A percentile compares a stretch with the other conserved stretches of the same genome.
phyloP scores from a whole-genome alignment of 495 filamentous ascomycete species.

The Pseudomonodictys pantanalensis region DNA sequence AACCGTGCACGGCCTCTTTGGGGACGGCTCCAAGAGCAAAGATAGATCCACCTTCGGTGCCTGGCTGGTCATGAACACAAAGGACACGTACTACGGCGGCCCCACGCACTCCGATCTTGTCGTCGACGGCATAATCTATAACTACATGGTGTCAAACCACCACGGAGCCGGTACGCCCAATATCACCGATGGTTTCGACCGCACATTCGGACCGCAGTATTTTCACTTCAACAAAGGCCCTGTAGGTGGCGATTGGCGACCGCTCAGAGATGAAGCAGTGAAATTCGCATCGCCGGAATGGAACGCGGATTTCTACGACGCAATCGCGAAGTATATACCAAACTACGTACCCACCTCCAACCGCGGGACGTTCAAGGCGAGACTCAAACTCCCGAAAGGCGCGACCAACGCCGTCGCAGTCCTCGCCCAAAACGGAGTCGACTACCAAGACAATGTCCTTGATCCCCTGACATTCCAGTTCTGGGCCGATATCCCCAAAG shows the following conservation, averaged over 20 bases:
- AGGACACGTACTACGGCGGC: slow-evolving; percentile 59
- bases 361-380: slow-evolving; percentile 46
- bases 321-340: slow-evolving; percentile 53
- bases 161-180: slow-evolving; percentile 57
- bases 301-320: slow-evolving; percentile 56
- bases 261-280: slow-evolving; percentile 50
- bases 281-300: slow-evolving; percentile 48
- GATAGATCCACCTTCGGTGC: slow-evolving; percentile 52
- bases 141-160: slow-evolving; percentile 54
- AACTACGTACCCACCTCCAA: slow-evolving; percentile 50
- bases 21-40: slow-evolving; percentile 50
- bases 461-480: slow-evolving; percentile 49
- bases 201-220: slow-evolving; percentile 54
- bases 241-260: slow-evolving; percentile 42
- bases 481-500: slow-evolving; percentile 51
- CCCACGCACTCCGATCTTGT: slow-evolving; percentile 56
- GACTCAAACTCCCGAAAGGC: slow-evolving; percentile 47
- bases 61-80: slow-evolving; percentile 59
- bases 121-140: slow-evolving; percentile 58
- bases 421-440: slow-evolving; percentile 50
- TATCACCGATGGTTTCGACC: slow-evolving; percentile 58
- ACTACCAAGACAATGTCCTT: slow-evolving; percentile 57
- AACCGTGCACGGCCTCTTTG: slow-evolving; percentile 53
- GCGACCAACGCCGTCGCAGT: slow-evolving; percentile 51
- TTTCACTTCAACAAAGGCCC: slow-evolving; percentile 56